Evolutionary conservation across 352 stramenopile genomes (phyloP).

Genomic region (Pythium coloratum): DNA sequence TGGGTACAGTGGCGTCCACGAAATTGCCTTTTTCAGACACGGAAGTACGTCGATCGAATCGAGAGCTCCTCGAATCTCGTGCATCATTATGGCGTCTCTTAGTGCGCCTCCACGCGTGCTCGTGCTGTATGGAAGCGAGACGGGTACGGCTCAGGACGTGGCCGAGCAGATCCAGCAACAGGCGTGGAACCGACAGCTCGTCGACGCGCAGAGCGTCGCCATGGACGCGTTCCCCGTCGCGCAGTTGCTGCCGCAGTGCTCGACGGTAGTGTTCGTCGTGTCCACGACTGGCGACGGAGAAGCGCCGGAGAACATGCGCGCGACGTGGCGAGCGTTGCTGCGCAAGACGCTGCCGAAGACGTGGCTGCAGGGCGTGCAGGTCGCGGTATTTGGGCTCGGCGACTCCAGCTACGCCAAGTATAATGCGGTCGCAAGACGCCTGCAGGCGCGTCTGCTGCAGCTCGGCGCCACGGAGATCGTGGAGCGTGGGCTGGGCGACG

Average conservation of each 20-base stretch:
- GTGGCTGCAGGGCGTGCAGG: conserved; percentile 65
- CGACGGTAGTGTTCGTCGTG: conserved; percentile 87
- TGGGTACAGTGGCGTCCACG: too few species aligned
- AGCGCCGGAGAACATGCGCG: conserved; percentile 89
- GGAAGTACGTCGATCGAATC: not conserved
- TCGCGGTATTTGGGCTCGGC: conserved; percentile 91
- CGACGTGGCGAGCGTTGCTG: conserved; percentile 82
- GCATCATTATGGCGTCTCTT: not conserved
- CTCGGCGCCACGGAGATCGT: conserved; percentile 79
- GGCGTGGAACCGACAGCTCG: conserved; percentile 57
- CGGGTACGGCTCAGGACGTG: conserved; percentile 86
- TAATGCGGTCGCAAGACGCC: conserved; percentile 85
- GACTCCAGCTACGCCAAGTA: conserved; percentile 94
- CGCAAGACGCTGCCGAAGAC: conserved; percentile 72
- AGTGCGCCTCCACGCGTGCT: conserved; percentile 44
- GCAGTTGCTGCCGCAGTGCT: conserved; percentile 48
- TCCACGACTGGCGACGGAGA: conserved; percentile 93
- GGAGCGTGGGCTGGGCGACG: conserved; percentile 80
- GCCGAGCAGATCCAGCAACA: conserved; percentile 74
- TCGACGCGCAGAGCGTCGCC: conserved; percentile 46
- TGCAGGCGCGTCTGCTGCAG: conserved; percentile 86
- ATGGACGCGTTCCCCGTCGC: conserved; percentile 74
- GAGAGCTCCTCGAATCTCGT: not conserved
- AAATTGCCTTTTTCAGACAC: not conserved
- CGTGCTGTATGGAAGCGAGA: conserved; percentile 92